Evolutionary conservation across 805 yeast species (phyloP), one percentile per base, ranked within the genome.

Genomic region (Candida peoriensis): DNA sequence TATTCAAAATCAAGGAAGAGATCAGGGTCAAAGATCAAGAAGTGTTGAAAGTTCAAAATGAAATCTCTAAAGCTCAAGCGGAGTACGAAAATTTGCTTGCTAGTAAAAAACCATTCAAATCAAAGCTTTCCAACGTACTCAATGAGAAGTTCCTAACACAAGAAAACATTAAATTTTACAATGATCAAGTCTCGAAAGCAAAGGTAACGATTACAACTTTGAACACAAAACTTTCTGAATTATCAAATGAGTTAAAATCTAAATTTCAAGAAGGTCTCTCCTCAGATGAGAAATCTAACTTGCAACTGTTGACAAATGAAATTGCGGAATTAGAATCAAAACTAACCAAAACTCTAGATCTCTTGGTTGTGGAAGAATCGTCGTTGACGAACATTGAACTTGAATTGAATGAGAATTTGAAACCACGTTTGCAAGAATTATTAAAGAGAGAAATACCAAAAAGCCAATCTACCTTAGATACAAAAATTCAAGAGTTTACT

Each of bases 391-490:
- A 60, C 1, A 44, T 73, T 8, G 72, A 73, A 30, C 66, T 81
- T 3, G 87, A 79, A 41, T 53, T 85, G 26, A 56, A 62, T n/a
- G 76, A 78, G 20, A 78, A 70, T 33, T 61, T 78, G 29, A 58
- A 67, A 27, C 84, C 86, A 10, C 74, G 74, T 38, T 55, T 63
- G 36, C 59, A 58, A 17, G 70, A 70, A 24, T 41, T 75, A 13
- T 40, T 39, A 34, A 49, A 44, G 26, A 48, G 51, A 33, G 44
- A 41, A 50, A 30, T 35, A 28, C 13, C 50, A 43, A 41, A 52
- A 28, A 18, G 40, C 11, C 36, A 43, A 10, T 30, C 23, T 2
- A 32, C 35, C 17, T 18, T 32, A 5, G 56, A 53, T 15, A 35
- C 39, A n/a, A 42, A 40, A 20, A 37, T 48, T 19, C 49, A 35